A percentile compares a stretch with the other conserved stretches of the same genome.
These are phyloP conservation scores for Telopea speciosissima DNA, from an alignment of 177 flowering plant species.

Conservation along the genomic window DNA sequence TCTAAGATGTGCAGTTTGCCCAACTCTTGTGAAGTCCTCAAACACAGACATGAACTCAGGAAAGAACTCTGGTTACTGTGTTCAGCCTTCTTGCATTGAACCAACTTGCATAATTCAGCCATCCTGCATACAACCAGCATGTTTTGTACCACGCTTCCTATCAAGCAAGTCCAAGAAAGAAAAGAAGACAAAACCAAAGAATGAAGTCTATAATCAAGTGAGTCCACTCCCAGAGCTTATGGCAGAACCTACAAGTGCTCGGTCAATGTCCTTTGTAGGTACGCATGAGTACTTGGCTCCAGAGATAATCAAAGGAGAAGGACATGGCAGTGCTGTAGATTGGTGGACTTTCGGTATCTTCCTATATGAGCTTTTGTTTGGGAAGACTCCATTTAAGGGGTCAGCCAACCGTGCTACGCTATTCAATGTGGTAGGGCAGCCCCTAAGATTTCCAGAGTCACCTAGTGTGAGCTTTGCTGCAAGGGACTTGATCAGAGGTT, in stretches of 20 bases:
- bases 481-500: conserved; percentile 68
- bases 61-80: conserved; percentile 50
- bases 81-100: conserved; percentile 61
- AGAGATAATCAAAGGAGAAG: conserved; percentile 80
- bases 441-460: conserved; percentile 61
- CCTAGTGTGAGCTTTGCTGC: conserved; percentile 77
- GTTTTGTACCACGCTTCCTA: conserved; percentile 58
- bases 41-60: conserved; percentile 30
- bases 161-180: conserved; percentile 38
- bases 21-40: conserved; percentile 59
- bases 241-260: conserved; percentile 75
- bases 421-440: conserved; percentile 77
- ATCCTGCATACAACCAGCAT: conserved; percentile 57
- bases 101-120: conserved; percentile 64
- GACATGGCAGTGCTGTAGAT: conserved; percentile 88
- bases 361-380: conserved; percentile 71
- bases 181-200: conserved; percentile 37
- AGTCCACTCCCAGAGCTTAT: conserved; percentile 66
- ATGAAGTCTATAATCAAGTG: conserved; percentile 38
- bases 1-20: conserved; percentile 61
- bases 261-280: conserved; percentile 85
- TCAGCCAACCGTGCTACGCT: conserved; percentile 64
- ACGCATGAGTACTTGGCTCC: conserved; percentile 86
- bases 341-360: conserved; percentile 92
- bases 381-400: conserved; percentile 77